Evolutionary conservation across 495 filamentous ascomycete species (phyloP), one percentile per base, ranked within the genome.

Genomic region (Ascobolus immersus): DNA sequence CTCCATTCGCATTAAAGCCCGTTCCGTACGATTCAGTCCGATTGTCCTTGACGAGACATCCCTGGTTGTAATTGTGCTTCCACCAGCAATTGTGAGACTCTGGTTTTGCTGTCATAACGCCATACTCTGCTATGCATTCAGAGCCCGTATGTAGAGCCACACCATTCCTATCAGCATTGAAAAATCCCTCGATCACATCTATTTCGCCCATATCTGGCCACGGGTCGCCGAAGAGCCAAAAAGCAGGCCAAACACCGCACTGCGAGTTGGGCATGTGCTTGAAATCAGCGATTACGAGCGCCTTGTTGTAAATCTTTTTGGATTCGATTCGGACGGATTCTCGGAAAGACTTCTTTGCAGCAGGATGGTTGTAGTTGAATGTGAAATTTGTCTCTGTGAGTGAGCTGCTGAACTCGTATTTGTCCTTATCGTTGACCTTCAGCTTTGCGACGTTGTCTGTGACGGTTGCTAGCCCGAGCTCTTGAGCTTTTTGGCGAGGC

Each of bases 181-280:
- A 79, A 38, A 89, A 73, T 25, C 77, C 77, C 48, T 93, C 80
- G 49, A 92, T 71, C 43, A 92, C 80, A 58, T 92, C 81, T 39
- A 90, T 81, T 52, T 93, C 82, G 14, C 82, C 82, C 21, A 64
- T 59, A 8, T 53, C 49, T 0, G 80, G 82, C 82, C 82, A 93
- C 29, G 68, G 57, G 5, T 62, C 60, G 13, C 78, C 76, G 10
- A 71, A 55, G 2, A 38, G 43, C 34, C 35, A 57, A 59, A 50
- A 64, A n/a, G 73, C 66, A 14, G 74, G 73, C 73, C 73, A 79
- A 17, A 59, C 61, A 33, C 77, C 77, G 44, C 77, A 86, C 22
- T 49, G 52, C 10, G 59, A 56, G 6, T 60, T 64, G 0, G 78
- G 78, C 68, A 81, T 80, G 51, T 84, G 77, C 2, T 59, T 54